Evolutionary conservation across 768 basidiomycete genomes (phyloP), one percentile per base, ranked within the genome.

Genomic region (Boletus reticuloceps): DNA sequence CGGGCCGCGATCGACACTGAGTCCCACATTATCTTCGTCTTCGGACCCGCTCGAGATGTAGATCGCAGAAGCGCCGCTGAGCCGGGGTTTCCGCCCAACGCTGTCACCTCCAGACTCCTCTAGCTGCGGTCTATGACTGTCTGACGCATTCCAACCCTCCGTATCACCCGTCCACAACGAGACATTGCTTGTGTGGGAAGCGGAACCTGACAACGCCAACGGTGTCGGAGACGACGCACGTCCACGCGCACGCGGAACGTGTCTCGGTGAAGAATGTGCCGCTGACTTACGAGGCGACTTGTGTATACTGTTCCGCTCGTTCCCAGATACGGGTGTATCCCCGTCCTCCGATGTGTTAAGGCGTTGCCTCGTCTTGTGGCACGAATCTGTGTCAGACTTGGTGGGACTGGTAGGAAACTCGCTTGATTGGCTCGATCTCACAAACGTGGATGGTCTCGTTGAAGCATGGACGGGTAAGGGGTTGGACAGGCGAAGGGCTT

Each of bases 41-140:
- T 69, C 68, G 29, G 67, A 69, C 22, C 55, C 66, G 9, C 67
- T 68, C 9, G 67, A 69, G 20, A 68, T 68, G 46, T 47, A 67
- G 27, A 68, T 68, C 14, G 55, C 58, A 48, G 53, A 58, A 11
- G 50, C 10, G 41, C 63, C 57, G 47, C 61, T 61, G 19, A 11
- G 19, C 11, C 60, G 46, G 1, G 55, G 49, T 29, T 56, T 55
- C 36, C 53, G 42, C 16, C 32, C 38, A 1, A 52, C 43, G 19
- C 5, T n/a, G 14, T 11, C 32, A 34, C 34, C 22, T 25, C 22
- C 22, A 25, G 22, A 25, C 22, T 25, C 22, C 22, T 25, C 22
- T 25, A 5, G 22, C 22, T 25, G 22, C 5, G 22, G 22, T 25
- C 22, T 25, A 39, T 17, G 32, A 47, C 9, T 10, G 2, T 51